Evolutionary conservation across 768 basidiomycete genomes (phyloP).

Genomic region (Ramaria sp.): DNA sequence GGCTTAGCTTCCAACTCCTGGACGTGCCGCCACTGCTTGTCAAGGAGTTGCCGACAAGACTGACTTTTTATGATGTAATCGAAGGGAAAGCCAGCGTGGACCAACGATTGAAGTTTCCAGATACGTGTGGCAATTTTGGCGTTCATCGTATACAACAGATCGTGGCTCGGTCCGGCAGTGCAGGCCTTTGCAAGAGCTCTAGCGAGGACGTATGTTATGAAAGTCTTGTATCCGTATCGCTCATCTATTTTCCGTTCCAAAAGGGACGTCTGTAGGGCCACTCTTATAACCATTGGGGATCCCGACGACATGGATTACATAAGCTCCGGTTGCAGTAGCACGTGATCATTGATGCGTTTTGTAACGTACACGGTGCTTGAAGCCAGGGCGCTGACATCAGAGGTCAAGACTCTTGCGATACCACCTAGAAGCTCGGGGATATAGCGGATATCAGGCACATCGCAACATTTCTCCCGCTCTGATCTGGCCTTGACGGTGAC

Average conservation of each 20-base stretch:
- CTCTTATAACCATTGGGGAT: conserved; percentile 38
- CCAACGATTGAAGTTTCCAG: background rate
- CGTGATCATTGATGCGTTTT: conserved; percentile 39
- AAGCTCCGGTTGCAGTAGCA: conserved; percentile 31
- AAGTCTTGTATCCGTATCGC: conserved; percentile 31
- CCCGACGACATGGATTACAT: conserved; percentile 36
- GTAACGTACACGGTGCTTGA: conserved; percentile 11
- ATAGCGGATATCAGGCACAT: conserved; percentile 33
- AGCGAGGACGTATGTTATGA: conserved; percentile 33
- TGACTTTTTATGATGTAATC: background rate
- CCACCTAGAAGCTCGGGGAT: conserved; percentile 38
- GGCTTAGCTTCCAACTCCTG: background rate
- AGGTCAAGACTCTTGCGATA: conserved; percentile 31
- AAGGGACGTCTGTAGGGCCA: conserved; percentile 28
- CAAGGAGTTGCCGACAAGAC: background rate
- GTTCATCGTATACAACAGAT: background rate
- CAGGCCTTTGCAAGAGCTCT: background rate
- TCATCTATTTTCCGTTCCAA: background rate
- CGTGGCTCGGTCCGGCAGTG: background rate
- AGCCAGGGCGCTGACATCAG: conserved; percentile 12
- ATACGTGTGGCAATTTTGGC: background rate
- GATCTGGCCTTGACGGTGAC: conserved; percentile 24
- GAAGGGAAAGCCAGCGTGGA: background rate
- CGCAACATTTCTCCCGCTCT: conserved; percentile 23
- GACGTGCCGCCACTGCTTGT: background rate